These are phyloP conservation scores for Lentinula raphanica DNA, from an alignment of 768 basidiomycete species.

Conservation along the genomic window DNA sequence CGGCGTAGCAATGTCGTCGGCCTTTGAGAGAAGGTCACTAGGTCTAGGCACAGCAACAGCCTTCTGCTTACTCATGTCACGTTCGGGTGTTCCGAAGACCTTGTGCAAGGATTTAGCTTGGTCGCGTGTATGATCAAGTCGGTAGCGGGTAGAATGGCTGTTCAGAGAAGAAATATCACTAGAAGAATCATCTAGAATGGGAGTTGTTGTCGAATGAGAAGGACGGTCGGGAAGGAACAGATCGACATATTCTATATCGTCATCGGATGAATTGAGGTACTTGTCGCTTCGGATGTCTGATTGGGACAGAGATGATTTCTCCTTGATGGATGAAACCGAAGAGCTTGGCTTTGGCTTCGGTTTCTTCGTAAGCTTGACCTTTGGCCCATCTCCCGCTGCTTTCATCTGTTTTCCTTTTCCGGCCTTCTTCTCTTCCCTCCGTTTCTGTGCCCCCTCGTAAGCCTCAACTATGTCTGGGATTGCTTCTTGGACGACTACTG, in stretches of 20 bases:
- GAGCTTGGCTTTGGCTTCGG: not conserved
- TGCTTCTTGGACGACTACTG: slow-evolving; percentile 34
- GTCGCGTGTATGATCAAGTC: not conserved
- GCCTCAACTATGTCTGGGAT: slow-evolving; percentile 31
- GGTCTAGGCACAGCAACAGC: not conserved
- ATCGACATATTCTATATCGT: not conserved
- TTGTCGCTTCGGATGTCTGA: not conserved
- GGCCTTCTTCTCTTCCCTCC: slow-evolving; percentile 24
- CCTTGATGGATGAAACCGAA: not conserved
- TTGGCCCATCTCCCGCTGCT: not conserved
- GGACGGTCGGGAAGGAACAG: not conserved
- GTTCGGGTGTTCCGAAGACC: not conserved
- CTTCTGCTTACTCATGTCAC: slow-evolving; percentile 1
- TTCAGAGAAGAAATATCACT: not conserved
- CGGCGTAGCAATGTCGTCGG: not conserved
- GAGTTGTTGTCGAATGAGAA: not conserved
- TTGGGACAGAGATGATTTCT: not conserved
- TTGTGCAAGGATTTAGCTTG: not conserved
- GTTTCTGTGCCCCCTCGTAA: slow-evolving; percentile 23
- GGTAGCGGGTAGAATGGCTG: not conserved
- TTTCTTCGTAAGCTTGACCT: not conserved
- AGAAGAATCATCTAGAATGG: not conserved
- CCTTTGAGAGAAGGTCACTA: not conserved
- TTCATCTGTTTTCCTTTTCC: slow-evolving; percentile 9
- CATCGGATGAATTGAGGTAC: not conserved